A percentile compares a stretch with the other conserved stretches of the same genome.
Evolutionary conservation across 768 basidiomycete species (phyloP).

Genomic region (Clavulina sp.): DNA sequence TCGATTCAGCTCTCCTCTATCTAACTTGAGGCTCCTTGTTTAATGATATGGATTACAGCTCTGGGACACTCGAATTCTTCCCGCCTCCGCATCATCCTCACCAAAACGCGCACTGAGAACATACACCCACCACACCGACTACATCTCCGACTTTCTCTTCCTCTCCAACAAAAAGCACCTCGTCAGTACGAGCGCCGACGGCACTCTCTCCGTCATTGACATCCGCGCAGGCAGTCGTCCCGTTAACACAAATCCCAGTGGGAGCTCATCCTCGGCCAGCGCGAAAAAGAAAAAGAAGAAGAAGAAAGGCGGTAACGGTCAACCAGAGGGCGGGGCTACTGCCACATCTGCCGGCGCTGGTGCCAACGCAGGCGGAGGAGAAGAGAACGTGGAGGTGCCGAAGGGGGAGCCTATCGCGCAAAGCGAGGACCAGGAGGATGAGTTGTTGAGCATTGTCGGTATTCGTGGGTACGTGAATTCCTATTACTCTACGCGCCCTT

Average conservation of each 20-base stretch:
- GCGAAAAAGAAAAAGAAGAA: too few species aligned
- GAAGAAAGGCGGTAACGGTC: too few species aligned
- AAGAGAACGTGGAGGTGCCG: too few species aligned
- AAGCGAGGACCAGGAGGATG: slow-evolving; percentile 93
- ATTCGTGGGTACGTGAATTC: slow-evolving; percentile 49
- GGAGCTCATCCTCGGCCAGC: too few species aligned
- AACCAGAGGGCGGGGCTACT: too few species aligned
- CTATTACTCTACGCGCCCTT: background rate
- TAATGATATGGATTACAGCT: slow-evolving; percentile 30
- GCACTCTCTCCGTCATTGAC: slow-evolving; percentile 83
- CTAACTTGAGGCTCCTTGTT: background rate
- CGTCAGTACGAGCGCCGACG: slow-evolving; percentile 83
- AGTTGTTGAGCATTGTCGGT: slow-evolving; percentile 66
- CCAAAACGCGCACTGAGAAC: slow-evolving; percentile 40
- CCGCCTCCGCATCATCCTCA: too few species aligned
- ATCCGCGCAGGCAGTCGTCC: slow-evolving; percentile 70
- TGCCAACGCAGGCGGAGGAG: too few species aligned
- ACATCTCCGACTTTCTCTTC: slow-evolving; percentile 85
- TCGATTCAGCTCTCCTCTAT: background rate
- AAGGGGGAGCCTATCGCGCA: slow-evolving; percentile 61
- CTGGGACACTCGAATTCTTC: slow-evolving; percentile 77
- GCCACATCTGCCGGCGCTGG: too few species aligned
- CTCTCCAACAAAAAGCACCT: slow-evolving; percentile 68
- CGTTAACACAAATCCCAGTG: too few species aligned
- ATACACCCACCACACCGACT: slow-evolving; percentile 84